Evolutionary conservation across 1,284 basidiomycete species (phyloP).

Genomic region (Caloboletus inedulis): DNA sequence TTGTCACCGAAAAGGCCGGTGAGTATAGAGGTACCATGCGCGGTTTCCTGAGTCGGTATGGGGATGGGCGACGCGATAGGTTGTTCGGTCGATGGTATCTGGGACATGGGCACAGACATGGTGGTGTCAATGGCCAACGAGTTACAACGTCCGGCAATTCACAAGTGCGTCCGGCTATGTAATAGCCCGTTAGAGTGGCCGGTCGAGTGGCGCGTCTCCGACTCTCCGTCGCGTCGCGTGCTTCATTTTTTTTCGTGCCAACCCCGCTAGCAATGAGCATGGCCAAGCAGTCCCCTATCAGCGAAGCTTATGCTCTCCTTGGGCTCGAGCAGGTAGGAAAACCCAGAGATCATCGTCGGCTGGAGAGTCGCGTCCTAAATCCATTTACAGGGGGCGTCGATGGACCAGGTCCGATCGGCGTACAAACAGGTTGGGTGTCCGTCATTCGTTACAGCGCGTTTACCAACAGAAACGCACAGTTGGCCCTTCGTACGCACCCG

Average conservation of each 20-base stretch:
- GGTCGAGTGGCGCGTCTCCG: conserved; percentile 23
- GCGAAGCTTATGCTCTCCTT: conserved; percentile 54
- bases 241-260: conserved; percentile 9
- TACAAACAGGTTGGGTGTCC: conserved; percentile 57
- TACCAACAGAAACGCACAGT: conserved; percentile 34
- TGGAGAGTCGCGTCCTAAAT: conserved; percentile 3
- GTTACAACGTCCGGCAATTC: neutral
- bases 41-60: conserved; percentile 10
- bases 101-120: conserved; percentile 15
- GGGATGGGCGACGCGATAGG: conserved; percentile 7
- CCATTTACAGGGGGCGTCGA: conserved; percentile 48
- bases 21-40: conserved; percentile 14
- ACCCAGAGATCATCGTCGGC: neutral
- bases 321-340: conserved; percentile 55
- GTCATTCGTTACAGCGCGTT: neutral
- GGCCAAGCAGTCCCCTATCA: conserved; percentile 38
- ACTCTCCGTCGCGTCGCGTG: conserved; percentile 30
- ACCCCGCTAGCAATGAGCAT: conserved; percentile 28
- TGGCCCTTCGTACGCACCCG: conserved; percentile 66
- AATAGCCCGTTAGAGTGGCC: no score
- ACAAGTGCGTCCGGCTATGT: neutral
- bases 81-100: conserved; percentile 5
- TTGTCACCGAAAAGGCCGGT: conserved; percentile 31
- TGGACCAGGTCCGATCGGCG: conserved; percentile 60
- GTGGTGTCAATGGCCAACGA: neutral